phyloP scores from a whole-genome alignment of 1,284 basidiomycete genomes.

The Tilletia indica region DNA sequence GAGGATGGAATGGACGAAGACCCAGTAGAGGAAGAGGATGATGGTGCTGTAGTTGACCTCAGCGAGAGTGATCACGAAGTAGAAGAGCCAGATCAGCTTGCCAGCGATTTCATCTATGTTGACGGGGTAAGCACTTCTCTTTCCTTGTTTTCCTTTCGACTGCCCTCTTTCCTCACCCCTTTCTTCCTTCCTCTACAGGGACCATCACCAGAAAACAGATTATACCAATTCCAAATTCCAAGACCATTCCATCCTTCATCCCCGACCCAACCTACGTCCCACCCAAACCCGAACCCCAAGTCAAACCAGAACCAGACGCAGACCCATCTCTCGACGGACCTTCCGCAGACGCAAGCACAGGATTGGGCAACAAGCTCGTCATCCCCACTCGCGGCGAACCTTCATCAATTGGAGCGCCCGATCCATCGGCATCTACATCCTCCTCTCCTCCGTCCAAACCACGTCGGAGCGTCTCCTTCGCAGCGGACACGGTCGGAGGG shows the following conservation, averaged over 20 bases:
- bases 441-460: background rate
- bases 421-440: too few species aligned
- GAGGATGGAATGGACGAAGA: background rate
- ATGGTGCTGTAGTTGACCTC: background rate
- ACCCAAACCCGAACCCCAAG: slow-evolving; percentile 4
- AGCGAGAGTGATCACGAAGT: slow-evolving; percentile 13
- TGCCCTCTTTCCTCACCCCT: background rate
- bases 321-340: background rate
- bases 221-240: slow-evolving; percentile 8
- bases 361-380: too few species aligned
- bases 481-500: slow-evolving; percentile 4
- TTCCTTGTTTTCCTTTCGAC: background rate
- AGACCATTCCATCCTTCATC: slow-evolving; percentile 1
- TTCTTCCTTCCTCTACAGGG: background rate
- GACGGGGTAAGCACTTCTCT: slow-evolving; percentile 6
- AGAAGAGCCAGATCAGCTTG: slow-evolving; percentile 8
- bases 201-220: background rate
- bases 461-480: slow-evolving; percentile 7
- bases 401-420: too few species aligned
- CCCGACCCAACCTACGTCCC: slow-evolving; percentile 6
- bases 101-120: background rate
- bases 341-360: too few species aligned
- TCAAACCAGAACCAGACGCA: slow-evolving; percentile 8
- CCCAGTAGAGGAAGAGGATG: background rate
- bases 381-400: background rate